Evolutionary conservation across 306 rosid species (phyloP), one percentile per base, ranked within the genome.

Genomic region (Cicer arietinum): DNA sequence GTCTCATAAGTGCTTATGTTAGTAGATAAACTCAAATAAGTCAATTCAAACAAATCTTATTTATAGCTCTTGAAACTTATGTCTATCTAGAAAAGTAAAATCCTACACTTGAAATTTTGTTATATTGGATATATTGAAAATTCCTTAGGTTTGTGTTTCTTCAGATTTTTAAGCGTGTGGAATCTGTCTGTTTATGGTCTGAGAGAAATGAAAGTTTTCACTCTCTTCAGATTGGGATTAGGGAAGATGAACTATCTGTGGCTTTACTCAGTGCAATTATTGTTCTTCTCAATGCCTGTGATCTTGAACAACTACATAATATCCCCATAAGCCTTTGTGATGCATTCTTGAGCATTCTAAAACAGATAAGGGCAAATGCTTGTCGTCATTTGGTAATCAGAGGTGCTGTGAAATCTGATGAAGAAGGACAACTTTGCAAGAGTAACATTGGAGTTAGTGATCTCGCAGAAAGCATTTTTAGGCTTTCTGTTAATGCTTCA

Each of bases 401-500:
- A 47, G 71, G 47, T 62, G 45, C 69, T 69, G 45, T 77, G 47
- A 69, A 84, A 65, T 84, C 67, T 30, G 61, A 30, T 16, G 80
- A 59, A 60, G 85, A 63, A 81, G 85, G 74, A 25, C 37, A 13
- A 44, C 48, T 82, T 69, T 74, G 77, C 77, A 60, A 68, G 57
- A 86, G 94, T 77, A 79, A 78, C 73, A 70, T 89, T 82, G 83
- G 80, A 61, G 77, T 81, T 54, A 68, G 84, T 76, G 83, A 85
- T 78, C 79, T 92, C 71, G 90, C 94, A 10, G 92, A 84, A 69
- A 76, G 87, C 72, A 82, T 90, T 61, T 92, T 92, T 81, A 83
- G 90, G 91, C 91, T 92, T 69, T 90, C 96, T 52, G 64, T 85
- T 66, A 44, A 71, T 67, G 67, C 67, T 12, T 62, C 71, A 76